Conservation (phyloP, 495 filamentous ascomycete species). For the Lophium mytilinum region DNA sequence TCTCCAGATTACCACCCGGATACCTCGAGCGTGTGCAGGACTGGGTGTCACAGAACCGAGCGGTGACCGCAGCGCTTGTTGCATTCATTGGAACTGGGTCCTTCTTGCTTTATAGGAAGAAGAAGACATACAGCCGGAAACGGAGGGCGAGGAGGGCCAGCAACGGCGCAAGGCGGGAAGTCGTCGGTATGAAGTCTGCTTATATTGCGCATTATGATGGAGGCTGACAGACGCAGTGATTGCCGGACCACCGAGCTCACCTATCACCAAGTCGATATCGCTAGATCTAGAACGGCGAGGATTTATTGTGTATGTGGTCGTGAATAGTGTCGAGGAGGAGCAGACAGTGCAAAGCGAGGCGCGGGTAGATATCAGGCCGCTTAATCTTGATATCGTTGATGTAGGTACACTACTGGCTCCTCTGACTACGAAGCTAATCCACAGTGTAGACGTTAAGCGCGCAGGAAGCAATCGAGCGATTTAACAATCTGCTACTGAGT, state of each 20-base stretch:
- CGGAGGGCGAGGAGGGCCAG: conserved; percentile 65
- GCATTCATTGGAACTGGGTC: conserved; percentile 59
- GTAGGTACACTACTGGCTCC: conserved; percentile 34
- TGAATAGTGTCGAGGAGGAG: conserved; percentile 73
- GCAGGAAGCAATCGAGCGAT: conserved; percentile 54
- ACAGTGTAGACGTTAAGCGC: conserved; percentile 23
- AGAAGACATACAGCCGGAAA: conserved; percentile 51
- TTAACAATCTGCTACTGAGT: conserved; percentile 57
- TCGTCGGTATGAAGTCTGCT: conserved; percentile 49
- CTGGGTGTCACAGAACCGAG: conserved; percentile 64
- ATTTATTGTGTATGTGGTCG: conserved; percentile 87
- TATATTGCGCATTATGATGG: neutral
- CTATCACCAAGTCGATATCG: conserved; percentile 70
- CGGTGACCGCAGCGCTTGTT: conserved; percentile 58
- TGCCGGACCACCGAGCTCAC: conserved; percentile 71
- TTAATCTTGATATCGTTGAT: conserved; percentile 77
- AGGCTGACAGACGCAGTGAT: conserved; percentile 44
- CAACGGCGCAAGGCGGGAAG: conserved; percentile 82
- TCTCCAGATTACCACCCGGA: conserved; percentile 33
- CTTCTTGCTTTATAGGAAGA: conserved; percentile 57
- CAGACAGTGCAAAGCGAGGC: conserved; percentile 64
- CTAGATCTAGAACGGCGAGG: conserved; percentile 83
- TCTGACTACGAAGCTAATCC: neutral
- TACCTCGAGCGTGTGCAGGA: conserved; percentile 40
- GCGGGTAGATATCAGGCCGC: conserved; percentile 67